Percentiles rank a stretch among this genome's conserved stretches.
Evolutionary conservation across 306 rosid species (phyloP).

Genomic region (Carpinus viminea): DNA sequence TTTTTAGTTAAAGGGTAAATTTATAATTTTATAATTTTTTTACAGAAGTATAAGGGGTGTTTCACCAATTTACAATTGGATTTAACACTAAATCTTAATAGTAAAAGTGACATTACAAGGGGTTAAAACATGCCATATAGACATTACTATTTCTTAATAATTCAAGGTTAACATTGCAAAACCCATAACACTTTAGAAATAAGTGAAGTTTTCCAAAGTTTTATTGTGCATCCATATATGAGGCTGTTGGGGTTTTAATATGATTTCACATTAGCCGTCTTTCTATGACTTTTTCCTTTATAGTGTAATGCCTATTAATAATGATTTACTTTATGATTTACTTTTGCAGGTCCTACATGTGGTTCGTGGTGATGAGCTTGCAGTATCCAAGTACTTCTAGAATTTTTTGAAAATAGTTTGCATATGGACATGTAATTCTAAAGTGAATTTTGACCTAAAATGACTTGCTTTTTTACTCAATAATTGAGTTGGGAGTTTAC

Average conservation of each 20-base stretch:
- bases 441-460: background rate
- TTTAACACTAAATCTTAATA: too few relatives aligned
- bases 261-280: background rate
- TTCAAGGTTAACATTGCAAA: too few relatives aligned
- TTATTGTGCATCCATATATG: background rate
- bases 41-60: too few relatives aligned
- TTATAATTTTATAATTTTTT: too few relatives aligned
- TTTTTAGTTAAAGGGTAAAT: too few relatives aligned
- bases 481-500: too few relatives aligned
- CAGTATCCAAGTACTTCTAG: background rate
- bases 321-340: background rate
- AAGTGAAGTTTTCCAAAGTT: too few relatives aligned
- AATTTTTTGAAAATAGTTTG: background rate
- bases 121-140: too few relatives aligned
- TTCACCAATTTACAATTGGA: too few relatives aligned
- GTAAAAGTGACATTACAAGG: too few relatives aligned
- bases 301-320: background rate
- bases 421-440: background rate
- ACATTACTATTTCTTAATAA: too few relatives aligned
- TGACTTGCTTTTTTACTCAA: background rate
- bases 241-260: background rate
- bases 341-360: slow-evolving; percentile 27
- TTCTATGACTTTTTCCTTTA: background rate
- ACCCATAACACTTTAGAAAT: too few relatives aligned
- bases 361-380: slow-evolving; percentile 33